A percentile compares a stretch with the other conserved stretches of the same genome.
Conservation (phyloP, 345 rosid species). For the Eucalyptus fibrosa region DNA sequence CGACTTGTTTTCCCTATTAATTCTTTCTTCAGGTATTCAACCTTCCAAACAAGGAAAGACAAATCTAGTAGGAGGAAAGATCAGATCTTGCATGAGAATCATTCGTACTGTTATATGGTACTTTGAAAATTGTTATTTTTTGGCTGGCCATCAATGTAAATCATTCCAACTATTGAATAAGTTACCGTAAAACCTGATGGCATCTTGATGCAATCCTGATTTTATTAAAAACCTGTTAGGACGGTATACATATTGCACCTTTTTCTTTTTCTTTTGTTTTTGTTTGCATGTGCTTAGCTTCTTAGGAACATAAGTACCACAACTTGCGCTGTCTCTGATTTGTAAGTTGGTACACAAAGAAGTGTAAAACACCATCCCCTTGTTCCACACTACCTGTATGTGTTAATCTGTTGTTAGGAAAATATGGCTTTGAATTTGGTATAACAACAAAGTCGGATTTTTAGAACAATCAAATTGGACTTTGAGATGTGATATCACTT, state of each 20-base stretch:
- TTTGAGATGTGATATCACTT: fast-evolving
- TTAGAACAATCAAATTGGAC: fast-evolving
- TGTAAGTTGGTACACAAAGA: background rate
- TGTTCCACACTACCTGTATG: background rate
- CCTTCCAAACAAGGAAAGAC: background rate
- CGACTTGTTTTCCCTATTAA: background rate
- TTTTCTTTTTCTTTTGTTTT: background rate
- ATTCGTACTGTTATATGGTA: background rate
- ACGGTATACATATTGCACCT: background rate
- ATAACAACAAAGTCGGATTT: too few relatives aligned
- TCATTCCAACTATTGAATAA: background rate
- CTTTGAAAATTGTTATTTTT: background rate
- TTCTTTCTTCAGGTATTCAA: background rate
- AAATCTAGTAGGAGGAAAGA: background rate
- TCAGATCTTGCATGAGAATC: background rate
- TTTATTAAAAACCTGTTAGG: background rate
- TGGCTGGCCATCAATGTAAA: background rate
- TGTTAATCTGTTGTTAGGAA: fast-evolving
- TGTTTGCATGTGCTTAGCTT: background rate
- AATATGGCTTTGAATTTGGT: fast-evolving
- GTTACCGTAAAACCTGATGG: background rate
- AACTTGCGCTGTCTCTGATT: background rate
- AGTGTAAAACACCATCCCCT: background rate
- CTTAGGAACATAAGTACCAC: background rate
- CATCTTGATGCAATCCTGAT: background rate